Base-by-base conservation (phyloP, 306 rosid species). In the Hylodesmum podocarpum region DNA sequence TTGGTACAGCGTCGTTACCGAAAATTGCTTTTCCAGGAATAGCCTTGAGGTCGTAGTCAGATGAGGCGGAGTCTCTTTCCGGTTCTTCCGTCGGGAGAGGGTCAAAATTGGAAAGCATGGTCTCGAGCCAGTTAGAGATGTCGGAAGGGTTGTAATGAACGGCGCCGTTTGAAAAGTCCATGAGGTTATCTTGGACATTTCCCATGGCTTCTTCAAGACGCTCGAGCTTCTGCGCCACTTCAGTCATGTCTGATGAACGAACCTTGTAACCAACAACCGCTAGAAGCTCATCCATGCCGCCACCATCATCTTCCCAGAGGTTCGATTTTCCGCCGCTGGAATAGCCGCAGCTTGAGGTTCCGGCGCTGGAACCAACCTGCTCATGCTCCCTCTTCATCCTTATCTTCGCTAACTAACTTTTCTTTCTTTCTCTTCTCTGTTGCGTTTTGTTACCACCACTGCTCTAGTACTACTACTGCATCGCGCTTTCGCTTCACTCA, bases 191-290 rank as follows among this genome's bases (percentile, higher is more conserved):
- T 27, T 85, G 91, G 18, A 65, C 91, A 46, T 72, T 82, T 29
- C 83, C 90, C 91, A 95, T 92, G 5, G 88, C 92, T 69, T 92
- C 87, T 12, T 95, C 98, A 0, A 95, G 93, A 58, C 87, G 91
- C 58, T 92, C 93, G 0, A 95, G 80, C 82, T 91, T 95, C 78
- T 84, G 90, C 41, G 97, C 99, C 7, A 95, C 97, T 2, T 92
- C 91, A 4, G 90, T 96, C 98, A 95, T 92, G 78, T 86, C 93
- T 0, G 97, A 87, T 0, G 94, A 88, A 79, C 83, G 78, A 0
- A 95, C 99, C 77, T 91, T 89, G 90, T 92, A 95, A 0, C 99
- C 99, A 15, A 92, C 78, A 34, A 90, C 94, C 6, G 97, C 98
- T 0, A 95, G 80, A 0, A 95, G 96, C 74, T 95, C 99, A 40